Base-by-base conservation (phyloP, 2,329 filamentous ascomycete species). In the Chaetomiaceae sp. region DNA sequence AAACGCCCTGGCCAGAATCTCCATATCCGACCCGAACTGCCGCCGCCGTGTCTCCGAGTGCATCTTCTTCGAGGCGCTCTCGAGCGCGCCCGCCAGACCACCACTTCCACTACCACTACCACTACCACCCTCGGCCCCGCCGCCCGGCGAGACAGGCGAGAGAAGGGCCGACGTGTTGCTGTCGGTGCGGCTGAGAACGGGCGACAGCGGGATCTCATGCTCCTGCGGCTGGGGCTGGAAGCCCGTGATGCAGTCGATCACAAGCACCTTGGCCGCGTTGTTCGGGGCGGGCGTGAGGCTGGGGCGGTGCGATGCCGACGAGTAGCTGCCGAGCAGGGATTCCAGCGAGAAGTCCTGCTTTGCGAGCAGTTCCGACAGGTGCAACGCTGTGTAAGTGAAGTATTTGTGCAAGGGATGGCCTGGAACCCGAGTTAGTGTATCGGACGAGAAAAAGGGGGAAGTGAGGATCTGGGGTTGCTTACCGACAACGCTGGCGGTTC, bases 1-100 rank as follows among this genome's bases (percentile, higher is more conserved):
- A 59, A 89, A 75, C 1, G 87, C 86, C 44, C 87, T 75, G 1
- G 84, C 85, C 48, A 91, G 70, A 8, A 90, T 77, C 67, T 90
- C 86, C 64, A 87, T 73, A 61, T 85, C 82, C 11, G 81, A 85
- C 1, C 80, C 80, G 51, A 80, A 81, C 34, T 82, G 79, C 21
- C 83, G 72, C 55, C 77, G 72, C 23, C 78, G 70, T 3, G 78
- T 79, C 64, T 80, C 78, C 34, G 79, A 73, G 60, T 78, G 76
- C 78, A 81, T 81, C 61, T 76, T 75, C 29, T 72, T 70, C 14
- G 73, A 72, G 2, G 75, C 72, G 25, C 70, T 70, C 59, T 72
- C 72, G 9, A 60, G 29, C 1, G 38, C 53, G 4, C 46, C 49
- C 10, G 43, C 51, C 27, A 53, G 33, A 2, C 33, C 21, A 4